Percentiles rank a stretch among this genome's conserved stretches.
phyloP scores from a whole-genome alignment of 1,284 basidiomycete species.

The Trametes hirsuta region DNA sequence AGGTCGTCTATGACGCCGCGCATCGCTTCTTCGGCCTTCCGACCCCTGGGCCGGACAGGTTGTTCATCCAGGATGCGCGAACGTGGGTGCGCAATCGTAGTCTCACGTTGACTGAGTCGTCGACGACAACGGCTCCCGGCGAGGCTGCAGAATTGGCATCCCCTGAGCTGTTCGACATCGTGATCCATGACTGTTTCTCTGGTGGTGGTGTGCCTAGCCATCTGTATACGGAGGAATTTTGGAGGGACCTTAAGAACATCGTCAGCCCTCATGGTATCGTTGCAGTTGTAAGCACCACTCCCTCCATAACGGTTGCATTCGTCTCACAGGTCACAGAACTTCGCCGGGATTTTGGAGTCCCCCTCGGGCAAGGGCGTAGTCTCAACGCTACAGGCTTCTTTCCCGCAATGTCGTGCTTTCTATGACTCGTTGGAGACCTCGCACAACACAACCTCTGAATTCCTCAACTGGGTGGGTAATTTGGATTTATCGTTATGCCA shows the following conservation, averaged over 20 bases:
- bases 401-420: constrained; percentile 81
- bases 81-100: constrained; percentile 56
- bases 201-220: constrained; percentile 85
- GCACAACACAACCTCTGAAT: constrained; percentile 51
- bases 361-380: constrained; percentile 68
- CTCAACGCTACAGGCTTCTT: constrained; percentile 66
- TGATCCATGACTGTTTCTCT: constrained; percentile 91
- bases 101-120: constrained; percentile 30
- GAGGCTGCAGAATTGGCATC: constrained; percentile 14
- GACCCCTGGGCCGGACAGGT: constrained; percentile 55
- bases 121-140: constrained; percentile 9
- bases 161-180: constrained; percentile 63
- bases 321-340: constrained; percentile 55
- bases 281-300: constrained; percentile 66
- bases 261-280: constrained; percentile 77
- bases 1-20: constrained; percentile 85
- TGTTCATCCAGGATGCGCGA: constrained; percentile 80
- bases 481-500: background rate
- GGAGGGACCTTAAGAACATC: constrained; percentile 66
- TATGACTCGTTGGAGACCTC: constrained; percentile 62
- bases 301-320: background rate
- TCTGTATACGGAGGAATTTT: constrained; percentile 84
- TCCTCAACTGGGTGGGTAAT: constrained; percentile 73
- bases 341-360: constrained; percentile 70
- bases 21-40: constrained; percentile 76